phyloP scores from a whole-genome alignment of 805 yeast species.

The Torulaspora franciscae region DNA sequence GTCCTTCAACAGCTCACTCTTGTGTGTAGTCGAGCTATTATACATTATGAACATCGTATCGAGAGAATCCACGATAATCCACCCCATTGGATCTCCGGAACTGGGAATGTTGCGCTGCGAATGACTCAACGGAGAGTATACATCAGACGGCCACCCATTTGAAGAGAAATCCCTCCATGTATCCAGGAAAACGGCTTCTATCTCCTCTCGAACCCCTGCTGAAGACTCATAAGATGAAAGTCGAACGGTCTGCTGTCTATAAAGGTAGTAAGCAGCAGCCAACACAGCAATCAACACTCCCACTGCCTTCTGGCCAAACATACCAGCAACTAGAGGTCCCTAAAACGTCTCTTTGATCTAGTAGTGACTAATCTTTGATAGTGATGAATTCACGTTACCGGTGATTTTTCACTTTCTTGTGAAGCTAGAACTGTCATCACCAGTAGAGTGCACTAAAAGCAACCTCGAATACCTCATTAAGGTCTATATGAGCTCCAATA shows the following conservation, averaged over 20 bases:
- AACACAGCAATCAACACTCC: conserved; percentile 10
- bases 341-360: not conserved
- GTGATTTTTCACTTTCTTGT: conserved; percentile 6
- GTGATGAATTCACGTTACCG: conserved; percentile 1
- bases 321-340: not conserved
- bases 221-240: conserved; percentile 5
- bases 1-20: conserved; percentile 45
- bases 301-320: conserved; percentile 8
- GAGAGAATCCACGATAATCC: conserved; percentile 86
- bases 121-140: conserved; percentile 63
- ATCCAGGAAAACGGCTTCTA: conserved; percentile 61
- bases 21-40: conserved; percentile 31
- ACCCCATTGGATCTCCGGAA: conserved; percentile 63
- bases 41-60: conserved; percentile 82
- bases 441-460: not conserved
- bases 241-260: not conserved
- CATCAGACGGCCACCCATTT: conserved; percentile 82
- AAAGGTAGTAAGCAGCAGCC: conserved; percentile 11
- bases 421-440: not conserved
- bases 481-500: conserved; percentile 1
- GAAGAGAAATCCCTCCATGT: conserved; percentile 68
- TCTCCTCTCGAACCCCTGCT: conserved; percentile 39
- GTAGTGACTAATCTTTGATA: not conserved
- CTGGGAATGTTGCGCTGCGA: conserved; percentile 71
- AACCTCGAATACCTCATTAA: not conserved